Evolutionary conservation across 2,329 filamentous ascomycete genomes (phyloP).

Genomic region (Polychaeton citri): DNA sequence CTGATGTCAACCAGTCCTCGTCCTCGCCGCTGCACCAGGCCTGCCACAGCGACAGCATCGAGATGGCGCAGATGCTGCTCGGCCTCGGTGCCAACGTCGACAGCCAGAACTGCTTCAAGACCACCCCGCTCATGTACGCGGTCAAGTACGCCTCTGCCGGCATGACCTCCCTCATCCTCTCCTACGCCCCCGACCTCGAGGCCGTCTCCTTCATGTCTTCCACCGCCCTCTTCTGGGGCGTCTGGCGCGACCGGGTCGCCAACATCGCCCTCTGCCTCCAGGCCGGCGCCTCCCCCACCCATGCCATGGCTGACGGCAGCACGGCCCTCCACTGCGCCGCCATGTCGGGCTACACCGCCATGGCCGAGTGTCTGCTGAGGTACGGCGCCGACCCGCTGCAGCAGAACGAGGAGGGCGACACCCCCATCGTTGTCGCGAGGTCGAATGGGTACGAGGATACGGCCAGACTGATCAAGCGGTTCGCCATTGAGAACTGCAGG

Average conservation of each 20-base stretch:
- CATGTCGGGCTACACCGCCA: conserved; percentile 8
- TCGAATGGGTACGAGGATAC: conserved; percentile 5
- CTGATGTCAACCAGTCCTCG: conserved; percentile 12
- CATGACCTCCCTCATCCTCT: conserved; percentile 14
- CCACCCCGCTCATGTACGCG: conserved; percentile 21
- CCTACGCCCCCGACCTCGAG: conserved; percentile 14
- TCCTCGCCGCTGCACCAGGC: conserved; percentile 20
- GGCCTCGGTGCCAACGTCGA: conserved; percentile 11
- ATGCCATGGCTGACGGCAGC: conserved; percentile 15
- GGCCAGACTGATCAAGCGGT: neutral
- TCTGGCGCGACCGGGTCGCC: conserved; percentile 14
- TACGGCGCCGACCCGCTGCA: conserved; percentile 13
- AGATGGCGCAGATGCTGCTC: conserved; percentile 12
- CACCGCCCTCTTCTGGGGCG: conserved; percentile 16
- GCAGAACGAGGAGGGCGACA: conserved; percentile 15
- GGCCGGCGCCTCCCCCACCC: conserved; percentile 16
- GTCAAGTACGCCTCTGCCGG: conserved; percentile 14
- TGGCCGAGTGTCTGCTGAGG: conserved; percentile 13
- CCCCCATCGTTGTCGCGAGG: conserved; percentile 13
- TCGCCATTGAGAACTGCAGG: neutral
- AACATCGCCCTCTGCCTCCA: conserved; percentile 14
- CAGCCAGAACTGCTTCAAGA: conserved; percentile 17
- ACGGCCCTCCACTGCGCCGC: conserved; percentile 19
- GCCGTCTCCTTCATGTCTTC: conserved; percentile 17
- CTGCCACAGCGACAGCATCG: conserved; percentile 14